Base-by-base conservation (phyloP, 1,284 basidiomycete genomes). In the Ceratobasidium sp. region DNA sequence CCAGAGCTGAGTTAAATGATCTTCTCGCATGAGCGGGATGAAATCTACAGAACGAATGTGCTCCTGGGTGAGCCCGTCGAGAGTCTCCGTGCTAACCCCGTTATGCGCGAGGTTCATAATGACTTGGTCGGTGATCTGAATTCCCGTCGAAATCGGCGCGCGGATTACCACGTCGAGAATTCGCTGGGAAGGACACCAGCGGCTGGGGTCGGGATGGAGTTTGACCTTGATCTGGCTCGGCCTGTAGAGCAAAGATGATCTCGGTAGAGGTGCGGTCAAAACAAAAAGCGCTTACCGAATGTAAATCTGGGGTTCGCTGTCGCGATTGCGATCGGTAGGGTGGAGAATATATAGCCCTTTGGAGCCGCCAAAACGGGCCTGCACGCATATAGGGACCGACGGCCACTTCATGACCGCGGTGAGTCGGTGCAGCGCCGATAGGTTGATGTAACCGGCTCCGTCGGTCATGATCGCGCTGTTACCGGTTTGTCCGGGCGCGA, bases 91-190 rank as follows among this genome's bases (percentile, higher is more conserved):
- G 49, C 49, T 22, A 15, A 79, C 73, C 0, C 71, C 76, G 44
- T 79, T 79, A 46, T 79, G 78, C 22, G 76, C 65, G n/a, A 79
- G 65, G 25, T 79, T 79, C 29, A 76, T 69, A n/a, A 79, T 76
- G 8, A 76, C 44, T 44, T 79, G 78, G 32, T 54, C 65, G 1
- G 76, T 70, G 0, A 79, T 65, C 44, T 59, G 51, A 13, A 29
- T 40, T 2, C 52, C 59, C 15, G 43, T 77, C 54, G 52, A 67
- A 7, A 66, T 64, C 1, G 71, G 44, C 1, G 32, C 56, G 19
- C 75, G 54, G 11, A 49, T 40, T 1, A 79, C 46, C 5, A 79
- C 54, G 54, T 79, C 76, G 29, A 79, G 62, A 29, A 79, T 76
- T 7, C 71, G 66, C 17, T 54, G 64, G 19, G 76, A 75, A 0